Evolutionary conservation across 805 yeast species (phyloP).

Genomic region (Priceomyces castillae): DNA sequence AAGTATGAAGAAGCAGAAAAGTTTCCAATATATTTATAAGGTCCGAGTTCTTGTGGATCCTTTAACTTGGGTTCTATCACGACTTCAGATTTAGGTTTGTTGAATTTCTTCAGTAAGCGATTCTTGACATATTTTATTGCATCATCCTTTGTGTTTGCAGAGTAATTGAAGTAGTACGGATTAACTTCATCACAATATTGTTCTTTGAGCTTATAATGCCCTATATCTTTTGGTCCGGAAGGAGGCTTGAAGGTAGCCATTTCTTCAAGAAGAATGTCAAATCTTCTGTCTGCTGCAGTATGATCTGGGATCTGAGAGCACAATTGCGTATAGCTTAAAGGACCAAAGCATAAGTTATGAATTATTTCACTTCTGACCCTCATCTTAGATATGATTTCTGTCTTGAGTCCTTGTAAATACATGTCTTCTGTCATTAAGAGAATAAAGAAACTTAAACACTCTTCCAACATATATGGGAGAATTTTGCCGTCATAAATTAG

Average conservation of each 20-base stretch:
- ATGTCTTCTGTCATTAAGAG: slow-evolving; percentile 66
- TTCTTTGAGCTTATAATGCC: slow-evolving; percentile 37
- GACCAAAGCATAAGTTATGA: slow-evolving; percentile 77
- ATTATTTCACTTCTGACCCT: slow-evolving; percentile 69
- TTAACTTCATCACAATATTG: slow-evolving; percentile 32
- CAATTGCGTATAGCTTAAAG: slow-evolving; percentile 68
- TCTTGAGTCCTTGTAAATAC: slow-evolving; percentile 49
- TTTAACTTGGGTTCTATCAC: slow-evolving; percentile 56
- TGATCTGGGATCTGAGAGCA: slow-evolving; percentile 73
- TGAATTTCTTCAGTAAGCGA: slow-evolving; percentile 38
- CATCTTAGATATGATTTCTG: slow-evolving; percentile 46
- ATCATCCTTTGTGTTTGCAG: slow-evolving; percentile 78
- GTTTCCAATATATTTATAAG: slow-evolving; percentile 45
- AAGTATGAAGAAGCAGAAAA: slow-evolving; percentile 56
- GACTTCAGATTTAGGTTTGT: slow-evolving; percentile 44
- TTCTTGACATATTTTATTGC: slow-evolving; percentile 65
- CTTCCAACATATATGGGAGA: slow-evolving; percentile 70
- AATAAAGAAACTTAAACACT: slow-evolving; percentile 66
- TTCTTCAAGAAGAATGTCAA: slow-evolving; percentile 50
- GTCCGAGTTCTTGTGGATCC: slow-evolving; percentile 27
- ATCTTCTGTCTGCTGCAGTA: slow-evolving; percentile 65
- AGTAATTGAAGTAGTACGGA: slow-evolving; percentile 78
- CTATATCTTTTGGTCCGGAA: slow-evolving; percentile 32
- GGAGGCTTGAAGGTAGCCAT: slow-evolving; percentile 35
- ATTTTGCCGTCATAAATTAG: slow-evolving; percentile 45